These are phyloP conservation scores for Sarocladium brachiariae DNA, from an alignment of 2,329 filamentous ascomycete species.

Conservation along the genomic window DNA sequence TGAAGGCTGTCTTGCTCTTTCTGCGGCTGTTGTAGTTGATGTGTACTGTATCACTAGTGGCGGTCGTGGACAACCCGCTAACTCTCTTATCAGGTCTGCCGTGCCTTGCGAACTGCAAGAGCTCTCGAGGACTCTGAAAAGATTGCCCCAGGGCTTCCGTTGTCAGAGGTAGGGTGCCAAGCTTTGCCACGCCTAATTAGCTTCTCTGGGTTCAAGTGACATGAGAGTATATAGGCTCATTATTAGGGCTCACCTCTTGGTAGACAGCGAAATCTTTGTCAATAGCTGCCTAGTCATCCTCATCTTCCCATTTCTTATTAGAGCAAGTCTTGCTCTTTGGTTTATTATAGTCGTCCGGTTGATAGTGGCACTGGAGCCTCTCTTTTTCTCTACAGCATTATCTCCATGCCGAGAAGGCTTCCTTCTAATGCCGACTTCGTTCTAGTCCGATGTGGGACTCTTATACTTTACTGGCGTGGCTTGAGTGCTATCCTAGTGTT, in stretches of 20 bases:
- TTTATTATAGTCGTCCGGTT: no score
- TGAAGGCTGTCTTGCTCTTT: not conserved
- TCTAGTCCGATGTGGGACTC: no score
- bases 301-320: not conserved
- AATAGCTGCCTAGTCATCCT: not conserved
- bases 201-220: not conserved
- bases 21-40: not conserved
- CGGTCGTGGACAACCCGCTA: not conserved
- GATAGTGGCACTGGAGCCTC: no score
- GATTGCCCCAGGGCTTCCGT: not conserved
- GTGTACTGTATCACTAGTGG: not conserved
- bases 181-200: not conserved
- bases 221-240: not conserved
- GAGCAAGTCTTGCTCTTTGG: not conserved
- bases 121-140: not conserved
- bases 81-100: not conserved
- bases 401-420: no score
- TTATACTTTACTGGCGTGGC: no score
- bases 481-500: no score
- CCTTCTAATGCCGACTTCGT: no score
- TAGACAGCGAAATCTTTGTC: not conserved
- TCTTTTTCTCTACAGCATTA: no score
- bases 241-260: not conserved
- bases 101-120: not conserved
- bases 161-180: not conserved